phyloP scores from a whole-genome alignment of 208 protist species.

The Leishmania braziliensis region DNA sequence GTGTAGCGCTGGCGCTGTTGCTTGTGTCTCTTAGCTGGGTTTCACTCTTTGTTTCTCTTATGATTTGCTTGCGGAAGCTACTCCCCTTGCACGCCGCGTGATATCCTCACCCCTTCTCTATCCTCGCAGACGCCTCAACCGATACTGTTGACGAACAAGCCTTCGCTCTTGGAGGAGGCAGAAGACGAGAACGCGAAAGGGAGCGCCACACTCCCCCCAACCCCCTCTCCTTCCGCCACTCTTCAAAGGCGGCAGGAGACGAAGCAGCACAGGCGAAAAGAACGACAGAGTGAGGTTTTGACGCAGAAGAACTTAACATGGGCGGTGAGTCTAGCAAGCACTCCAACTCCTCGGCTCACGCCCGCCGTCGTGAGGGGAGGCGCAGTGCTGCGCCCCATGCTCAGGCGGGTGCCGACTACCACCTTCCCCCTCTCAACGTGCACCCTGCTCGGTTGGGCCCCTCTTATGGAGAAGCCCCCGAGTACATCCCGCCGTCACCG shows the following conservation, averaged over 20 bases:
- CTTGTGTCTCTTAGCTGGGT: too few species aligned
- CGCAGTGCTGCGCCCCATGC: slow-evolving; percentile 25
- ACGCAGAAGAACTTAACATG: slow-evolving; percentile 5
- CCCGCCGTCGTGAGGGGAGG: slow-evolving; percentile 21
- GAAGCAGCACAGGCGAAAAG: neutral
- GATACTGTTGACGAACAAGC: too few species aligned
- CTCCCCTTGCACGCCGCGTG: neutral
- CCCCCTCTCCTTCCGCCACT: neutral
- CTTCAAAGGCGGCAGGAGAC: neutral
- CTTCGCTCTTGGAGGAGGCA: too few species aligned
- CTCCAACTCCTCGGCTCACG: neutral
- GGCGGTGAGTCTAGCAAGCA: slow-evolving; percentile 31
- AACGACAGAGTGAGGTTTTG: neutral
- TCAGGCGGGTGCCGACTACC: slow-evolving; percentile 22
- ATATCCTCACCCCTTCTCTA: neutral
- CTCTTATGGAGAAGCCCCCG: neutral
- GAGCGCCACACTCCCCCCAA: neutral
- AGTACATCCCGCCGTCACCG: slow-evolving; percentile 22
- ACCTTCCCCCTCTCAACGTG: neutral
- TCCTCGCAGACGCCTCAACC: too few species aligned
- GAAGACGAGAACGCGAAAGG: too few species aligned
- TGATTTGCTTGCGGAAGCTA: too few species aligned
- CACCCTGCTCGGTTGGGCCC: neutral
- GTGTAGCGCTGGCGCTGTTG: too few species aligned
- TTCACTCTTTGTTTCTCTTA: neutral